A percentile compares a stretch with the other conserved stretches of the same genome.
Conservation (phyloP, 192 early-diverging fungal species). For the Martensiomyces pterosporus region DNA sequence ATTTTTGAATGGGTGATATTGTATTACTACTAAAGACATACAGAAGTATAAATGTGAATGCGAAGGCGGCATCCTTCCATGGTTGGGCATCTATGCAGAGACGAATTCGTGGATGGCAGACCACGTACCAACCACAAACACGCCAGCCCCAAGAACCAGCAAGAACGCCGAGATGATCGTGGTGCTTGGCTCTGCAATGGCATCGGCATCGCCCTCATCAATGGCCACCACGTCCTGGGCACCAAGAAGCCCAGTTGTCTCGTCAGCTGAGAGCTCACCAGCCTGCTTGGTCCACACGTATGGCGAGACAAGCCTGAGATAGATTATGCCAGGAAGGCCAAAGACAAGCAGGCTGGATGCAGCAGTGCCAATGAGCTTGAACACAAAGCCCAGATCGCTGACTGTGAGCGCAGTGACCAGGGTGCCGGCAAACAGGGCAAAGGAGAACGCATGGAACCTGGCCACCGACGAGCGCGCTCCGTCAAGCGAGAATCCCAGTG, state of each 20-base stretch:
- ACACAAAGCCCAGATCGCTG: constrained; percentile 46
- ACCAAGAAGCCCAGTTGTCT: neutral
- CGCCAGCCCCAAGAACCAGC: constrained; percentile 19
- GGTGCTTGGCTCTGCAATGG: constrained; percentile 24
- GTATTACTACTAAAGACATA: no score
- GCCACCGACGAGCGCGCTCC: neutral
- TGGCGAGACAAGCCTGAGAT: constrained; percentile 32
- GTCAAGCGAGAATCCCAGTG: constrained; percentile 20
- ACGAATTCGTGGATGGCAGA: constrained; percentile 23
- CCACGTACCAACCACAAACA: constrained; percentile 45
- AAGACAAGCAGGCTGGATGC: constrained; percentile 43
- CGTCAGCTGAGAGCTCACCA: neutral
- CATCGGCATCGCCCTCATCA: constrained; percentile 2
- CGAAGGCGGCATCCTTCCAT: no score
- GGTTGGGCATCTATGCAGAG: neutral
- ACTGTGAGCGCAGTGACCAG: constrained; percentile 26
- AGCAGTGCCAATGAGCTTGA: constrained; percentile 45
- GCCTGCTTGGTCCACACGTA: constrained; percentile 7
- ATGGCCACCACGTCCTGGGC: neutral
- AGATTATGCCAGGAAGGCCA: constrained; percentile 38
- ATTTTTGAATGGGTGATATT: no score
- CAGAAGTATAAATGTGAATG: neutral
- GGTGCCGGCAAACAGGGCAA: constrained; percentile 31
- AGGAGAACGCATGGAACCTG: constrained; percentile 13
- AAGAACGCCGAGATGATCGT: constrained; percentile 18